Base-by-base conservation (phyloP, 2,329 filamentous ascomycete genomes). In the Graphilbum sp. region DNA sequence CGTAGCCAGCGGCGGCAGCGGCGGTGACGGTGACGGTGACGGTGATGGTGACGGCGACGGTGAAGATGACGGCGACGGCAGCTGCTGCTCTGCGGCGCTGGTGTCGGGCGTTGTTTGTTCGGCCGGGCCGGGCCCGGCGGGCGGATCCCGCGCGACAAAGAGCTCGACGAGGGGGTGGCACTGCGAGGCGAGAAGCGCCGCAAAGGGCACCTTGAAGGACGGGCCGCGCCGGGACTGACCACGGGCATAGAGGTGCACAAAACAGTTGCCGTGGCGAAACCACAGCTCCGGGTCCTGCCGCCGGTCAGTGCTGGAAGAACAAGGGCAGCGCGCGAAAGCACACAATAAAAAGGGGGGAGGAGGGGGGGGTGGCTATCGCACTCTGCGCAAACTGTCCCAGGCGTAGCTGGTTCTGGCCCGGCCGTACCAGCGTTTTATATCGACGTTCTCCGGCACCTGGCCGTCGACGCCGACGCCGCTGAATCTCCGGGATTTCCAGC, bases 281-380 rank as follows among this genome's bases (percentile, higher is more conserved):
- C 76, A 87, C 3, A 88, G 61, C 46, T 85, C 80, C 3, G 69
- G 62, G 47, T 87, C 81, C 80, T 86, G 42, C n/a, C 34, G n/a
- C 29, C 8, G 23, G 51, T 40, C 12, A 34, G 12, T 35, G 40
- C 13, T 4, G 25, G 11, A 18, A 32, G 13, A 19, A 35, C 19
- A 7, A 3, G 18, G 18, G 20, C 5, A 18, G 25, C 16, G 1
- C 21, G 31, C 21, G n/a, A n/a, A n/a, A 24, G 21, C 11, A 24
- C 21, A 27, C 12, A 18, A 32, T 10, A 19, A 35, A 19, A 7
- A 3, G 18, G 18, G 20, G 3, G 16, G 25, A 15, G 1, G 31
- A 17, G 17, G 5, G 13, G 30, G 27, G 20, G n/a, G 2, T n/a
- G 15, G 11, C 15, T 17, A 4, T 54, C 63, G 51, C 50, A 69